Evolutionary conservation across 192 early-diverging fungal species (phyloP).

Genomic region (Dissophora ornata): DNA sequence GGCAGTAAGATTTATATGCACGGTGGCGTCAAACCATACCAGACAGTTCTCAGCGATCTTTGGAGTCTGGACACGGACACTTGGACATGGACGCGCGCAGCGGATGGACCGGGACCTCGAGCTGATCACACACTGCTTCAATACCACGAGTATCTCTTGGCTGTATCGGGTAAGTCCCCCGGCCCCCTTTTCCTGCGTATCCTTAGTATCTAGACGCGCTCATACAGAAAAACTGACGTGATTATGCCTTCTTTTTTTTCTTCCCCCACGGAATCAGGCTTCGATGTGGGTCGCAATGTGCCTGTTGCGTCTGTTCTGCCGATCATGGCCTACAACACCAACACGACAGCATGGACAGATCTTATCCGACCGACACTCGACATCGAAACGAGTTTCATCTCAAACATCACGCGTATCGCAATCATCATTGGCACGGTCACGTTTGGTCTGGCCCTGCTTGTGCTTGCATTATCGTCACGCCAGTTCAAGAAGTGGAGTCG

Average conservation of each 20-base stretch:
- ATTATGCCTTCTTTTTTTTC: neutral
- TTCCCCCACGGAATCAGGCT: constrained; percentile 29
- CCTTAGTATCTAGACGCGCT: too few species aligned
- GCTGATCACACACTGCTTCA: constrained; percentile 43
- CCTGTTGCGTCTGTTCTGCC: constrained; percentile 19
- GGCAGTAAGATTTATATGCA: constrained; percentile 46
- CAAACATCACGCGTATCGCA: constrained; percentile 23
- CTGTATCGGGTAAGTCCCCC: constrained; percentile 27
- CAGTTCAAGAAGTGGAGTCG: constrained; percentile 48
- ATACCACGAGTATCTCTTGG: constrained; percentile 44
- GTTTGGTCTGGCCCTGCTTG: constrained; percentile 14
- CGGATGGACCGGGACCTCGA: constrained; percentile 43
- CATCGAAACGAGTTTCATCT: constrained; percentile 23
- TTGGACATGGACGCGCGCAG: constrained; percentile 40
- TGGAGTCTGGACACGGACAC: constrained; percentile 43
- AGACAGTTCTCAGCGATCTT: constrained; percentile 39
- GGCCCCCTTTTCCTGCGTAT: too few species aligned
- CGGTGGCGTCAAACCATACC: constrained; percentile 48
- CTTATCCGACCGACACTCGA: constrained; percentile 28
- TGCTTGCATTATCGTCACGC: constrained; percentile 31
- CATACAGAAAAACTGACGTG: too few species aligned
- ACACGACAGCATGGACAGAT: constrained; percentile 35
- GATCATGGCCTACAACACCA: constrained; percentile 38
- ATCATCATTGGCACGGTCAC: constrained; percentile 40
- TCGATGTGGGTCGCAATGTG: constrained; percentile 30